Evolutionary conservation across 768 basidiomycete genomes (phyloP), one percentile per base, ranked within the genome.

Genomic region (Grammothele lineata): DNA sequence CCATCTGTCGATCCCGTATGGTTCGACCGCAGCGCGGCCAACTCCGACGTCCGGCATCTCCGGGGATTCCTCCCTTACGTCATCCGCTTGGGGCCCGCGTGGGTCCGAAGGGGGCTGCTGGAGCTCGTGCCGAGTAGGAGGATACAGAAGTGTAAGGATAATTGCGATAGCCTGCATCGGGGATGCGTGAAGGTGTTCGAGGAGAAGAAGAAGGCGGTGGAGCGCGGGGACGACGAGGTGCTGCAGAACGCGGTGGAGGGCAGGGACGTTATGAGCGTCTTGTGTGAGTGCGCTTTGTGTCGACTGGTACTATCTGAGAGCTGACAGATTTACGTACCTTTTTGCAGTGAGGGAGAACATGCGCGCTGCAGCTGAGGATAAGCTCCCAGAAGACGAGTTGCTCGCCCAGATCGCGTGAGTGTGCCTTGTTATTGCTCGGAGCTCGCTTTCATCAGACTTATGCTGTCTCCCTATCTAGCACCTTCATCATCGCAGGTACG

Each of bases 161-260:
- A 72, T 15, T 47, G 66, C 0, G 65, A 70, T 34, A 51, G 62
- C 3, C 59, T 77, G 57, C 56, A 71, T 19, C 47, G 59, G 6
- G 63, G 63, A 3, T 66, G 73, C 6, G 45, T 60, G n/a, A 51
- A 64, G 26, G 15, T 49, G 6, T 66, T 66, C 22, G 48, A 64
- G 15, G 41, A 24, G 35, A 56, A 49, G 42, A 46, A 43, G 24
- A 18, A 22, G 2, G 54, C 50, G 2, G 18, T 51, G 3, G 17
- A 40, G 27, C 27, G 24, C 12, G 58, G 54, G 7, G 27, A 30
- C 5, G 58, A 57, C n/a, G 55, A 53, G 22, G 42, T 30, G 0
- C 11, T 52, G 21, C 37, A 42, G 38, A 4, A 37, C 4, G 45
- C 55, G 0, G 56, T 37, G 3, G 49, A 51, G 12, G 55, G 58